A percentile compares a stretch with the other conserved stretches of the same genome.
phyloP scores from a whole-genome alignment of 2,329 filamentous ascomycete genomes.

The Aspergillus melleus region DNA sequence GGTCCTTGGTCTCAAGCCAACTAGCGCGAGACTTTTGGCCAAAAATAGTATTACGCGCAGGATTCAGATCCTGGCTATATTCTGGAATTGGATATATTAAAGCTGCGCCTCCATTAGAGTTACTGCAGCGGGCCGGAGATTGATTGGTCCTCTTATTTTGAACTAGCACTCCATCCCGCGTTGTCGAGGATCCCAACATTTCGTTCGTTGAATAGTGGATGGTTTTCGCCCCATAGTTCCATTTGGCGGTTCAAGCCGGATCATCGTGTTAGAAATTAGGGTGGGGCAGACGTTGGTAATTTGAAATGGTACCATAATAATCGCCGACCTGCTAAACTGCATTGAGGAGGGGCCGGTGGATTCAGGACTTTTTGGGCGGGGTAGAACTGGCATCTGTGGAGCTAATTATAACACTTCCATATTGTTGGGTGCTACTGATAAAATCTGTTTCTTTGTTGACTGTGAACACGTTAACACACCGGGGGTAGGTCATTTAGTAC shows the following conservation, averaged over 20 bases:
- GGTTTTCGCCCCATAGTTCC: no score
- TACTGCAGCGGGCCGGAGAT: no score
- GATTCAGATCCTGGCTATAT: no score
- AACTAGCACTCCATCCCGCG: no score
- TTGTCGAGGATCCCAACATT: no score
- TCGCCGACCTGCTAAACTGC: neutral
- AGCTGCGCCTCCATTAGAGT: no score
- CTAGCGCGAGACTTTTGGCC: neutral
- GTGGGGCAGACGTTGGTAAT: neutral
- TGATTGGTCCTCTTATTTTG: no score
- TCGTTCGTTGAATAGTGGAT: no score
- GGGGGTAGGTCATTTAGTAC: neutral
- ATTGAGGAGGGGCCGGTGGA: neutral
- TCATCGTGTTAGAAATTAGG: neutral
- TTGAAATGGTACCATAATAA: neutral
- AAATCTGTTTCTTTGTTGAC: constrained; percentile 4
- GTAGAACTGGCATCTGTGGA: constrained; percentile 3
- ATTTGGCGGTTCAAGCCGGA: no score
- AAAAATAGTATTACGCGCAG: no score
- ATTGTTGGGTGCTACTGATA: constrained; percentile 1
- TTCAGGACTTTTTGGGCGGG: constrained; percentile 2
- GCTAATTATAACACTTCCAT: neutral
- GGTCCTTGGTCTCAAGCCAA: neutral
- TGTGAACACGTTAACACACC: neutral
- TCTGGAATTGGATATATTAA: no score